Evolutionary conservation across 352 stramenopile genomes (phyloP).

Genomic region (Phytopythium kandeliae): DNA sequence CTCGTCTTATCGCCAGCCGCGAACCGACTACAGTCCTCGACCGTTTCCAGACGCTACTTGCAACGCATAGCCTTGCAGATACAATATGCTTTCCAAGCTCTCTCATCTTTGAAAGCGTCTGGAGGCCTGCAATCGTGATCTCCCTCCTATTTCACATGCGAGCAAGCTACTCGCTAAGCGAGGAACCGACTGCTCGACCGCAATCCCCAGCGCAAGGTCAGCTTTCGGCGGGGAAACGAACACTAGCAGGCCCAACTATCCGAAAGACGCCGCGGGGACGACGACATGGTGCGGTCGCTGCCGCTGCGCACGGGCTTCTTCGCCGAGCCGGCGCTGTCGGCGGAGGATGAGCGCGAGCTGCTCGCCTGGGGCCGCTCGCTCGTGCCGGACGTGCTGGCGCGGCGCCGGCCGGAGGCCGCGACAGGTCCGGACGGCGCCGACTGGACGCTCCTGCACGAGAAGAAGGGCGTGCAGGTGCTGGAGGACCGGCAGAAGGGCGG

Average conservation of each 20-base stretch:
- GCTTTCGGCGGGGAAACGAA: neutral
- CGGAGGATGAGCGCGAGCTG: slow-evolving; percentile 60
- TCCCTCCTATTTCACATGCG: too few species aligned
- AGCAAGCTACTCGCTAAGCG: too few species aligned
- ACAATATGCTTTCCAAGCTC: too few species aligned
- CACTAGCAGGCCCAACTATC: neutral
- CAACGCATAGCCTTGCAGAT: neutral
- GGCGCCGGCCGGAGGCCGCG: neutral
- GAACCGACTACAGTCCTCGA: neutral
- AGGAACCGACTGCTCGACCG: too few species aligned
- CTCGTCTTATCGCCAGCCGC: neutral
- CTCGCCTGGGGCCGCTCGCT: slow-evolving; percentile 71
- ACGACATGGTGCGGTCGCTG: slow-evolving; percentile 67
- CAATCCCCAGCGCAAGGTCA: too few species aligned
- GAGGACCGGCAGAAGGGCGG: slow-evolving; percentile 81
- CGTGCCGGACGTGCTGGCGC: slow-evolving; percentile 39
- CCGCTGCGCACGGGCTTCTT: slow-evolving; percentile 79
- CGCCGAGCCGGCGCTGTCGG: slow-evolving; percentile 47
- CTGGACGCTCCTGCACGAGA: slow-evolving; percentile 73
- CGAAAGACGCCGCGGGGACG: neutral
- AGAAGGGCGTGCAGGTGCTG: slow-evolving; percentile 58
- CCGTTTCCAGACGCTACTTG: too few species aligned
- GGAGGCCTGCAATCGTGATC: too few species aligned
- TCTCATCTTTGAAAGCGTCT: too few species aligned
- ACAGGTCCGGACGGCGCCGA: slow-evolving; percentile 54